These are phyloP conservation scores for Physocladia obscura DNA, from an alignment of 192 early-diverging fungal genomes.

Conservation along the genomic window DNA sequence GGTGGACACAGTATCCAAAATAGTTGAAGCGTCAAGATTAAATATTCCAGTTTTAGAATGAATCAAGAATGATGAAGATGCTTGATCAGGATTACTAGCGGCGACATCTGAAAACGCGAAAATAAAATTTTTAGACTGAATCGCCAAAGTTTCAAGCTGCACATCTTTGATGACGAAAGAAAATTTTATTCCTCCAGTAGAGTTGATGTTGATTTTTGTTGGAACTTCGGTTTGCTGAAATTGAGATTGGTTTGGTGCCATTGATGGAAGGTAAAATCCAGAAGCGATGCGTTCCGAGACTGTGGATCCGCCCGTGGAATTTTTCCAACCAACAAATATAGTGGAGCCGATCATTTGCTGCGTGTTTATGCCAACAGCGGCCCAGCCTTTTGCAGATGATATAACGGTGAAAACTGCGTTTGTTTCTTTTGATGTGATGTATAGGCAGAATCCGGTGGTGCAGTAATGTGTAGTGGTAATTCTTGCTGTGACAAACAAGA, in stretches of 20 bases:
- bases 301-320: not conserved
- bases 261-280: not conserved
- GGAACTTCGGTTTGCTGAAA: not conserved
- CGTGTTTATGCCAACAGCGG: constrained; percentile 24
- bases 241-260: not conserved
- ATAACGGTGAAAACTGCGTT: constrained; percentile 17
- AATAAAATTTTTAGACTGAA: not conserved
- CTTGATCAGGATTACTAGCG: not conserved
- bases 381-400: constrained; percentile 12
- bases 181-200: not conserved
- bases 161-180: not conserved
- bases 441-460: too few species aligned
- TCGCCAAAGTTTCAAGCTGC: not conserved
- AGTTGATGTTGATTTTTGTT: too few species aligned
- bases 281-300: not conserved
- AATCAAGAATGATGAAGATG: not conserved
- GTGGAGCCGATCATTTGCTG: constrained; percentile 22
- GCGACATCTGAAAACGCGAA: not conserved
- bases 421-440: too few species aligned
- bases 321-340: constrained; percentile 39
- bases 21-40: not conserved
- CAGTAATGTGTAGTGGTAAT: too few species aligned
- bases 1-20: too few species aligned
- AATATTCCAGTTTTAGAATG: not conserved
- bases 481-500: too few species aligned